Conservation (phyloP, 1,139 yeast genomes). For the Pichia sp. region DNA sequence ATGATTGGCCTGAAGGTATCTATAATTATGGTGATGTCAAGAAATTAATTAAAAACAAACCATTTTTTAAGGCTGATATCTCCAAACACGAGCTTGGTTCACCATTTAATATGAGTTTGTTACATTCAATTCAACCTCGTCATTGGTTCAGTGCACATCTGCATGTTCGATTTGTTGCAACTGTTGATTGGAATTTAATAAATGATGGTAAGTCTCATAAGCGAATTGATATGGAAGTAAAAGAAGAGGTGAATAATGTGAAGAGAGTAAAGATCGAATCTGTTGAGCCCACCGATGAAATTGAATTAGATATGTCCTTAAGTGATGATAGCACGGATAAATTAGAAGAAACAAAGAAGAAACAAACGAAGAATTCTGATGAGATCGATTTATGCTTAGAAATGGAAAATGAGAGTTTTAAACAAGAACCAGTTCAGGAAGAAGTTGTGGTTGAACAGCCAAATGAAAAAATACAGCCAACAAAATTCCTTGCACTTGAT, state of each 20-base stretch:
- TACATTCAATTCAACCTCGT: conserved; percentile 52
- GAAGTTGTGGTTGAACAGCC: neutral
- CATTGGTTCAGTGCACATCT: conserved; percentile 89
- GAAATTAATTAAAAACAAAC: conserved; percentile 50
- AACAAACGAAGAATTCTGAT: conserved; percentile 11
- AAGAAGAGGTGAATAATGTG: neutral
- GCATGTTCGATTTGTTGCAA: conserved; percentile 70
- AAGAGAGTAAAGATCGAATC: conserved; percentile 1
- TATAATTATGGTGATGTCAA: conserved; percentile 55
- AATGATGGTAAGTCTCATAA: conserved; percentile 21
- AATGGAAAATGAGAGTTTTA: conserved; percentile 6
- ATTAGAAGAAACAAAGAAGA: neutral
- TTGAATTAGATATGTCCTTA: conserved; percentile 34
- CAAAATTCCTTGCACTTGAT: conserved; percentile 75
- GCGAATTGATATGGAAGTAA: neutral
- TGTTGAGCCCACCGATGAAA: conserved; percentile 33
- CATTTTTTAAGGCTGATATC: conserved; percentile 63
- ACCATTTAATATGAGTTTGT: conserved; percentile 56
- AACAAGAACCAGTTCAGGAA: conserved; percentile 9
- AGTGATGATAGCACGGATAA: neutral
- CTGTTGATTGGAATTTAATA: conserved; percentile 31
- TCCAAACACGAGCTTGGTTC: conserved; percentile 61
- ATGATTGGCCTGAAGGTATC: conserved; percentile 93
- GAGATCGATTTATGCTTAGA: conserved; percentile 24
- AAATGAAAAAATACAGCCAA: conserved; percentile 24